A percentile compares a stretch with the other conserved stretches of the same genome.
Evolutionary conservation across 345 rosid genomes (phyloP).

Genomic region (Rhizophora mangle): DNA sequence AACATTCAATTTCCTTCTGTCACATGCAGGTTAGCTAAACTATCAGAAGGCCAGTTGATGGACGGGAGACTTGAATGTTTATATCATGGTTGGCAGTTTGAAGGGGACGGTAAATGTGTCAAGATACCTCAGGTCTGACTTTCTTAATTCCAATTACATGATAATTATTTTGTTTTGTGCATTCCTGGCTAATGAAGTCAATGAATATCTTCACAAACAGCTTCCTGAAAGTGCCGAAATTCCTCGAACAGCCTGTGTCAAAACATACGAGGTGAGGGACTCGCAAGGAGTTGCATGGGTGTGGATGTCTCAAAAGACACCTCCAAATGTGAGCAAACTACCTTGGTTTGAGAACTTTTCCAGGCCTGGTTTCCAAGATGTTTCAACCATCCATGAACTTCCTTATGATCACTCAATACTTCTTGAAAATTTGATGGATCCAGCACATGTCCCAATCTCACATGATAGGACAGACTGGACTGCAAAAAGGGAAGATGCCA

Average conservation of each 20-base stretch:
- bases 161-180: background rate
- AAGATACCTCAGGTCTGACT: constrained; percentile 85
- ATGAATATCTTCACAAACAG: constrained; percentile 29
- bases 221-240: constrained; percentile 76
- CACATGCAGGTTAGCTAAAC: constrained; percentile 65
- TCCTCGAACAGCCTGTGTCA: constrained; percentile 76
- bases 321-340: constrained; percentile 56
- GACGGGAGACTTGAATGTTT: constrained; percentile 91
- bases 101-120: constrained; percentile 79
- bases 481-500: constrained; percentile 87
- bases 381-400: constrained; percentile 75
- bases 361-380: constrained; percentile 70
- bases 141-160: background rate
- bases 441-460: constrained; percentile 90
- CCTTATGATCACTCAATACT: constrained; percentile 96
- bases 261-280: constrained; percentile 63
- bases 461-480: constrained; percentile 86
- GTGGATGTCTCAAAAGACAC: constrained; percentile 77
- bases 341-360: constrained; percentile 92
- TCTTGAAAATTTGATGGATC: constrained; percentile 96
- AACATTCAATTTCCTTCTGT: background rate
- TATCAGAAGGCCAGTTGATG: constrained; percentile 85
- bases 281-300: constrained; percentile 96
- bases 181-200: background rate
- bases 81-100: constrained; percentile 97